These are phyloP conservation scores for Glebionis coronaria DNA, from an alignment of 129 eudicot species.

Conservation along the genomic window DNA sequence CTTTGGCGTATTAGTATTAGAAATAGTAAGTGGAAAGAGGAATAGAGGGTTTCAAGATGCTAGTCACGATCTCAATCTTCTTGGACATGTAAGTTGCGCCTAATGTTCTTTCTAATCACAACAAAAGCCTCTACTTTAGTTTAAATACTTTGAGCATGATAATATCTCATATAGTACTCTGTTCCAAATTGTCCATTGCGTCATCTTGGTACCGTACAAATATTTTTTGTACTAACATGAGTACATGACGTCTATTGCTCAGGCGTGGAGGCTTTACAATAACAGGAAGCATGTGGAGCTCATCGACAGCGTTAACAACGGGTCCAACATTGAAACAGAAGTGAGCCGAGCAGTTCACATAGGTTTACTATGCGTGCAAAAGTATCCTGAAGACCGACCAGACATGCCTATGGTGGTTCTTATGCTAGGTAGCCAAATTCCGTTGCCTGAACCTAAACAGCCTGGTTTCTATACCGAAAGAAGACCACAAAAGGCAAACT, in stretches of 20 bases:
- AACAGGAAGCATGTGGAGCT: slow-evolving; percentile 38
- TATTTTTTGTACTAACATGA: neutral
- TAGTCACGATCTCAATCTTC: slow-evolving; percentile 44
- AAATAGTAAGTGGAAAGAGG: slow-evolving; percentile 49
- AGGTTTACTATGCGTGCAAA: slow-evolving; percentile 47
- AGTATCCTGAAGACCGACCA: slow-evolving; percentile 59
- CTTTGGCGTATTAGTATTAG: slow-evolving; percentile 52
- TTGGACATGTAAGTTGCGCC: slow-evolving; percentile 53
- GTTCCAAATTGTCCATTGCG: neutral
- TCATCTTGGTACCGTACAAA: too few species aligned
- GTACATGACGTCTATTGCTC: slow-evolving; percentile 3
- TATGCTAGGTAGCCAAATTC: slow-evolving; percentile 42
- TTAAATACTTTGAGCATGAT: neutral
- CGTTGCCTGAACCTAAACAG: slow-evolving; percentile 40
- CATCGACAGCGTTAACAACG: slow-evolving; percentile 28
- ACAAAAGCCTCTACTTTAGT: neutral
- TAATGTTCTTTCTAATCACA: neutral
- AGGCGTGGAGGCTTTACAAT: slow-evolving; percentile 47
- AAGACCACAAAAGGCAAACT: slow-evolving; percentile 29
- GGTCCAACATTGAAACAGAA: slow-evolving; percentile 18
- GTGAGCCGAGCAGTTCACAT: slow-evolving; percentile 34
- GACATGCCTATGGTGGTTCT: slow-evolving; percentile 45
- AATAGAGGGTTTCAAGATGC: slow-evolving; percentile 34
- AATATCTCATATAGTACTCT: neutral
- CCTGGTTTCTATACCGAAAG: slow-evolving; percentile 52